Percentiles rank a stretch among this genome's conserved stretches.
These are phyloP conservation scores for Trypanosoma lewisi DNA, from an alignment of 208 protist species.

Conservation along the genomic window DNA sequence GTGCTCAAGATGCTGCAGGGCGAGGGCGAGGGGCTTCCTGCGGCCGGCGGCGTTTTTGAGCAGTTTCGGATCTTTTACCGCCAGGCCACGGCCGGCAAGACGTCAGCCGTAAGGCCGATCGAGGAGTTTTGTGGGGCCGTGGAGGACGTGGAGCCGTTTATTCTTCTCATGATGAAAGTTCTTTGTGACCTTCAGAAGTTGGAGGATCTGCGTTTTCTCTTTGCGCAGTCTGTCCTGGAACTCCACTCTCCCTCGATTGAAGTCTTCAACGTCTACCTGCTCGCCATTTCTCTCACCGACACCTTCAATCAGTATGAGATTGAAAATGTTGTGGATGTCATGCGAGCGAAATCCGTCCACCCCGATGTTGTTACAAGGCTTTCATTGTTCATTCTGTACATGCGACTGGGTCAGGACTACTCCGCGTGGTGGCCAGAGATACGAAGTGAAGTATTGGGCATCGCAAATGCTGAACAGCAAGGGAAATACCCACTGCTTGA, in stretches of 20 bases:
- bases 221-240: constrained; percentile 80
- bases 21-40: constrained; percentile 59
- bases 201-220: constrained; percentile 89
- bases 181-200: constrained; percentile 80
- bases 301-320: constrained; percentile 87
- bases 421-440: constrained; percentile 67
- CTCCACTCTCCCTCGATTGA: constrained; percentile 55
- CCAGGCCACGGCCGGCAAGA: background rate
- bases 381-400: constrained; percentile 82
- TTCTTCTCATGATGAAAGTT: constrained; percentile 80
- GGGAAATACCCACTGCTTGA: constrained; percentile 56
- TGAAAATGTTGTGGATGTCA: constrained; percentile 76
- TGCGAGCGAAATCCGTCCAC: constrained; percentile 44
- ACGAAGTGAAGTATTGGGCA: constrained; percentile 42
- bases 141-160: constrained; percentile 70
- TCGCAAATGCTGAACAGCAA: constrained; percentile 21
- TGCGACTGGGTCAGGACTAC: constrained; percentile 66
- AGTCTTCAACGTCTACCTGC: constrained; percentile 86
- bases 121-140: constrained; percentile 62
- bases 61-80: constrained; percentile 76
- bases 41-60: constrained; percentile 59
- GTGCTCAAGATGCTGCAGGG: constrained; percentile 56
- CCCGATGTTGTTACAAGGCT: constrained; percentile 77
- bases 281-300: constrained; percentile 83
- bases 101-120: constrained; percentile 37